Percentiles rank a stretch among this genome's conserved stretches.
phyloP scores from a whole-genome alignment of 1,284 basidiomycete species.

The Puccinia hordei region DNA sequence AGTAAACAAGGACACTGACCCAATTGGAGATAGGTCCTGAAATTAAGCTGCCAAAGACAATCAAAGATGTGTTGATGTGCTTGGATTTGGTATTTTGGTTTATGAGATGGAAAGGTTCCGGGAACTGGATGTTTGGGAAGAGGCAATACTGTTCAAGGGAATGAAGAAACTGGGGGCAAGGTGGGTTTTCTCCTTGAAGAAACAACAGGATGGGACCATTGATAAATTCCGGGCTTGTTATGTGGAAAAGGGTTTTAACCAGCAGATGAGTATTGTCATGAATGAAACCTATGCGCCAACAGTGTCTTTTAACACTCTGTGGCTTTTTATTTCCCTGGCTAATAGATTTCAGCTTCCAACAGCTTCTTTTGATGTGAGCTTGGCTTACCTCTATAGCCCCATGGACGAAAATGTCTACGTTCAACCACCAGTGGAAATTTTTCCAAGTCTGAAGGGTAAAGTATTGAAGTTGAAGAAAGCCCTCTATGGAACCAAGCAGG shows the following conservation, averaged over 20 bases:
- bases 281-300: slow-evolving; percentile 30
- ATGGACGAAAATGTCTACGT: slow-evolving; percentile 15
- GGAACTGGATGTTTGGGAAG: background rate
- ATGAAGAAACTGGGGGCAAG: no score
- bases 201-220: background rate
- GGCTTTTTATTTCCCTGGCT: background rate
- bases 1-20: no score
- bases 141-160: background rate
- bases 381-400: slow-evolving; percentile 8
- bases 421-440: background rate
- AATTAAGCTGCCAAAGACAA: background rate
- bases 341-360: background rate
- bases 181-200: no score
- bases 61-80: no score
- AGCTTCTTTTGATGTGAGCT: slow-evolving; percentile 1
- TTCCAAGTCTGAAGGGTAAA: background rate
- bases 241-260: slow-evolving; percentile 20
- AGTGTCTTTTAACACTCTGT: background rate
- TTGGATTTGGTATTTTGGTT: background rate
- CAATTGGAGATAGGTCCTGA: no score
- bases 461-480: slow-evolving; percentile 8
- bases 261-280: background rate
- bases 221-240: background rate
- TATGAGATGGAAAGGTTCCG: background rate
- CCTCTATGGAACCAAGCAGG: slow-evolving; percentile 25